Conservation (phyloP, 495 filamentous ascomycete species). For the Neurospora terricola region DNA sequence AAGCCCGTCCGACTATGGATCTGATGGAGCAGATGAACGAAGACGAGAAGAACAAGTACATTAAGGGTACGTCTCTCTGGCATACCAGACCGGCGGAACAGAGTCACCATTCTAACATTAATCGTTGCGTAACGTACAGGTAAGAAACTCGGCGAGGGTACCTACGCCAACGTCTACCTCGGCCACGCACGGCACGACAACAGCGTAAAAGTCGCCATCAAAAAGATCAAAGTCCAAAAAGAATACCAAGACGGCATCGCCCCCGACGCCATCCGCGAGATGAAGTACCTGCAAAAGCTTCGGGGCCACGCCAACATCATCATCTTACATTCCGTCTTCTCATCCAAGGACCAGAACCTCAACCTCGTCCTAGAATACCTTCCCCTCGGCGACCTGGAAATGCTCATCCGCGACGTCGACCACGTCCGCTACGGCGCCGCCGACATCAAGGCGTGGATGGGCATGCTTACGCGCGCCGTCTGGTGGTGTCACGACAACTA, state of each 20-base stretch:
- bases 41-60: constrained; percentile 74
- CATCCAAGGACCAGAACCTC: constrained; percentile 80
- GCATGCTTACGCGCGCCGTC: constrained; percentile 84
- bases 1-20: constrained; percentile 35
- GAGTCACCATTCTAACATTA: too few relatives aligned
- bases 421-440: constrained; percentile 54
- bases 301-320: constrained; percentile 86
- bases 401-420: constrained; percentile 77
- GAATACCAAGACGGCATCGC: constrained; percentile 76
- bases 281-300: constrained; percentile 91
- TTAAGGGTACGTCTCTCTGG: constrained; percentile 53
- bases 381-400: constrained; percentile 82
- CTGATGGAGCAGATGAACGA: constrained; percentile 83
- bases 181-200: constrained; percentile 58
- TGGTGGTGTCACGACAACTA: constrained; percentile 97
- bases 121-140: constrained; percentile 33
- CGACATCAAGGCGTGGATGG: constrained; percentile 98
- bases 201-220: constrained; percentile 68
- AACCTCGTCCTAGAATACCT: constrained; percentile 91
- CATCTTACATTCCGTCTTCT: constrained; percentile 81
- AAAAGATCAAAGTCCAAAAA: constrained; percentile 92
- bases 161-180: constrained; percentile 90
- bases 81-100: background rate
- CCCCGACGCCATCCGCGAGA: constrained; percentile 89
- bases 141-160: constrained; percentile 89